These are phyloP conservation scores for Hemileia vastatrix DNA, from an alignment of 1,284 basidiomycete species.

Conservation along the genomic window DNA sequence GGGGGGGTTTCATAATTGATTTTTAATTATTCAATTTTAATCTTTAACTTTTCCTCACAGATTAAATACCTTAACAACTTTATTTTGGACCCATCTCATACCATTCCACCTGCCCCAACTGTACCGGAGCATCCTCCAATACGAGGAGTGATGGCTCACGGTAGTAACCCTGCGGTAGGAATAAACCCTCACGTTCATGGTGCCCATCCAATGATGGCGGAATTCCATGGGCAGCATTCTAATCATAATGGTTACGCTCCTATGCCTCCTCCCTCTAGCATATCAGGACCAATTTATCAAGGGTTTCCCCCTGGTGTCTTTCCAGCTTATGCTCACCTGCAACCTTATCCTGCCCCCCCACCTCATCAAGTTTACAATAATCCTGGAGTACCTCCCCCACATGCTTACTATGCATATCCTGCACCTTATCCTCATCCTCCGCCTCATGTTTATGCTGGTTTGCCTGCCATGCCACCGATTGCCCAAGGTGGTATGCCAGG, in stretches of 20 bases:
- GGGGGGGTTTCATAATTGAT: too few species aligned
- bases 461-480: conserved; percentile 10
- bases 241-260: neutral
- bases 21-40: too few species aligned
- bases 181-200: too few species aligned
- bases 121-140: conserved; percentile 5
- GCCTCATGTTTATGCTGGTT: conserved; percentile 4
- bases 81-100: conserved; percentile 79
- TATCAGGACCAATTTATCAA: conserved; percentile 5
- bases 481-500: too few species aligned
- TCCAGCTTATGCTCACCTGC: too few species aligned
- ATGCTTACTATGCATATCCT: too few species aligned
- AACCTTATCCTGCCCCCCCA: too few species aligned
- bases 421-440: conserved; percentile 1
- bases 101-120: conserved; percentile 51
- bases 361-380: too few species aligned
- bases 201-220: conserved; percentile 8
- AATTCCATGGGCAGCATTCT: neutral
- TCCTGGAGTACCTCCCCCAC: too few species aligned
- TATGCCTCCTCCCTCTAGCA: conserved; percentile 4
- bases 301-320: neutral
- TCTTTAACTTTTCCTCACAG: conserved; percentile 46
- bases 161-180: neutral
- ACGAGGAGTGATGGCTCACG: too few species aligned
- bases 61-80: conserved; percentile 84